Base-by-base conservation (phyloP, 1,139 yeast species). In the Debaryomycetaceae sp. region DNA sequence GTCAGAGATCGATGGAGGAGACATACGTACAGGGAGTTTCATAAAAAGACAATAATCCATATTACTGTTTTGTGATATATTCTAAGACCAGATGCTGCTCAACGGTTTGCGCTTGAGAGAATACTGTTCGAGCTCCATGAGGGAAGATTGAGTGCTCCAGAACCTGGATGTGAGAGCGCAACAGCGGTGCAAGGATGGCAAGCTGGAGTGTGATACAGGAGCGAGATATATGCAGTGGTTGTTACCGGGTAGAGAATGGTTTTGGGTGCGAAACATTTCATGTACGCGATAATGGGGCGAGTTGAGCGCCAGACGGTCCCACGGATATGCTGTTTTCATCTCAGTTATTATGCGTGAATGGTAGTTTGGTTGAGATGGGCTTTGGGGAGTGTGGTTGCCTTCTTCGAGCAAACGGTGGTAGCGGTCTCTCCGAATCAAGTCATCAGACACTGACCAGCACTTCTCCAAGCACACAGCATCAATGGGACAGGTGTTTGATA, bases 381-480 rank as follows among this genome's bases (percentile, higher is more conserved):
- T 28, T 39, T 33, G 16, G 8, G 13, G 19, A 9, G 33, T 24
- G 24, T 31, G 31, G 14, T 32, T 32, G 29, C 13, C 26, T 16
- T 32, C 38, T 31, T 31, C 31, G 13, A 29, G 36, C 14, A 32
- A 15, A 22, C 28, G 36, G 24, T 43, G 35, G 24, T 52, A 53
- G 38, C 50, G 50, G 26, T 53, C 56, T 39, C 68, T 42, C 7
- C 51, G 40, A 11, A 55, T 43, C 0, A 59, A 45, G 32, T 63
- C 70, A 42, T 65, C 66, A 1, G 59, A 47, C 7, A 61, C 50
- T 1, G 69, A 60, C 71, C 71, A 66, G 31, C 66, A 59, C 42
- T 62, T 59, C 40, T 61, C 65, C 7, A 62, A 40, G 5, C 54
- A 44, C 3, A 49, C 55, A 35, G 24, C 40, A 15, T 35, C 26